These are phyloP conservation scores for Hypsizygus marmoreus DNA, from an alignment of 768 basidiomycete species.

Conservation along the genomic window DNA sequence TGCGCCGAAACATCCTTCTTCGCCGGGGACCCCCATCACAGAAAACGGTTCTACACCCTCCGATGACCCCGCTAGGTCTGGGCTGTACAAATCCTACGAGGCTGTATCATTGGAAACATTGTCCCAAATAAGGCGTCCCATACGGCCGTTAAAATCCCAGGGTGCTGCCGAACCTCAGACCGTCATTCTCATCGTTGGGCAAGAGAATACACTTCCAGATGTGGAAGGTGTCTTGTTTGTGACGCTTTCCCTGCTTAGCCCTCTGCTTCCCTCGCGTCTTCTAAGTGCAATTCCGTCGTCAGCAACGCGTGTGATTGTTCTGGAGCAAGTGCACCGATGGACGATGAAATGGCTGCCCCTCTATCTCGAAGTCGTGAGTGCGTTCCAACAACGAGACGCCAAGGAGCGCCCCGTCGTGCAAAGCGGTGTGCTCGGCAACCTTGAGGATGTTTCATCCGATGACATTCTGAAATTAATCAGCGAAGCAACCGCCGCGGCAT, in stretches of 20 bases:
- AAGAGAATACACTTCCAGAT: slow-evolving; percentile 38
- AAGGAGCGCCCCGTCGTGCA: slow-evolving; percentile 56
- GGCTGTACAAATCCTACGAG: slow-evolving; percentile 64
- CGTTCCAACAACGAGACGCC: slow-evolving; percentile 60
- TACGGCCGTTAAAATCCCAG: slow-evolving; percentile 52
- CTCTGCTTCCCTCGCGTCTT: slow-evolving; percentile 64
- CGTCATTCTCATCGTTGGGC: slow-evolving; percentile 73
- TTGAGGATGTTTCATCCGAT: slow-evolving; percentile 34
- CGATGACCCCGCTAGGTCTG: slow-evolving; percentile 26
- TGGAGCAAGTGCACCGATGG: slow-evolving; percentile 80
- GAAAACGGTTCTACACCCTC: slow-evolving; percentile 6
- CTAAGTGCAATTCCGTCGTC: slow-evolving; percentile 61
- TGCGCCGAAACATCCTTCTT: slow-evolving; percentile 39
- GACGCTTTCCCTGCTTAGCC: slow-evolving; percentile 66
- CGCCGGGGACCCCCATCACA: slow-evolving; percentile 28
- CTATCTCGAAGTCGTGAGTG: slow-evolving; percentile 78
- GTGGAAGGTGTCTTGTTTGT: slow-evolving; percentile 66
- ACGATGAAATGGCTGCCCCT: slow-evolving; percentile 86
- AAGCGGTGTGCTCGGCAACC: slow-evolving; percentile 62
- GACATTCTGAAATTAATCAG: slow-evolving; percentile 59
- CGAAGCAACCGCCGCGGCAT: slow-evolving; percentile 33
- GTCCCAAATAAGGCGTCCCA: slow-evolving; percentile 59
- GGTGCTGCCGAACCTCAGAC: slow-evolving; percentile 64
- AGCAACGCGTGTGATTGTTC: slow-evolving; percentile 68
- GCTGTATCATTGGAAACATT: slow-evolving; percentile 67